phyloP scores from a whole-genome alignment of 768 basidiomycete genomes.

The Hericium erinaceus region DNA sequence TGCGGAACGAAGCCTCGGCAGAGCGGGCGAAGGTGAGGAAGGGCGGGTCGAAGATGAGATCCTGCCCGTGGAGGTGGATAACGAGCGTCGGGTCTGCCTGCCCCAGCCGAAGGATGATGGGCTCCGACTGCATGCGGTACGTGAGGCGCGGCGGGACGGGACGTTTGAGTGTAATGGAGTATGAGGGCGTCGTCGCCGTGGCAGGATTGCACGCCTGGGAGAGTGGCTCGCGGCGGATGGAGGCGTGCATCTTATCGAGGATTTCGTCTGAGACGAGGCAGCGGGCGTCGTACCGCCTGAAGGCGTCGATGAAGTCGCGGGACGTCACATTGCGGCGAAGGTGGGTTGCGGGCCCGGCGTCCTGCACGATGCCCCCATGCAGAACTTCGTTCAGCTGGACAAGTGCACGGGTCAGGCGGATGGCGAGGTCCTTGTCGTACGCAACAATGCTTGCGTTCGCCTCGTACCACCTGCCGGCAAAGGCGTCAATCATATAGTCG shows the following conservation, averaged over 20 bases:
- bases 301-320: constrained; percentile 78
- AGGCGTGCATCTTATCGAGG: constrained; percentile 69
- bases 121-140: constrained; percentile 82
- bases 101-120: constrained; percentile 78
- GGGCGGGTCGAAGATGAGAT: constrained; percentile 81
- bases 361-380: constrained; percentile 62
- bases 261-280: constrained; percentile 64
- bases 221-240: constrained; percentile 63
- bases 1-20: constrained; percentile 79
- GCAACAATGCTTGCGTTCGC: constrained; percentile 72
- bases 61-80: constrained; percentile 82
- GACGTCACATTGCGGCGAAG: constrained; percentile 52
- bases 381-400: constrained; percentile 85
- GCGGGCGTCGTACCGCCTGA: constrained; percentile 68
- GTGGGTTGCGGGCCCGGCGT: constrained; percentile 45
- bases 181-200: constrained; percentile 31
- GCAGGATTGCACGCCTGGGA: constrained; percentile 54
- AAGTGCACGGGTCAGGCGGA: constrained; percentile 69
- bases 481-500: constrained; percentile 72
- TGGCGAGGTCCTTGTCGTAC: constrained; percentile 75
- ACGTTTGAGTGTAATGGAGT: constrained; percentile 62
- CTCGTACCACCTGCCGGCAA: constrained; percentile 86
- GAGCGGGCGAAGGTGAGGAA: constrained; percentile 71
- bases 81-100: constrained; percentile 74
- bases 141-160: constrained; percentile 71